Conservation (phyloP, 2,329 filamentous ascomycete species). For the Alternaria tenuissima region DNA sequence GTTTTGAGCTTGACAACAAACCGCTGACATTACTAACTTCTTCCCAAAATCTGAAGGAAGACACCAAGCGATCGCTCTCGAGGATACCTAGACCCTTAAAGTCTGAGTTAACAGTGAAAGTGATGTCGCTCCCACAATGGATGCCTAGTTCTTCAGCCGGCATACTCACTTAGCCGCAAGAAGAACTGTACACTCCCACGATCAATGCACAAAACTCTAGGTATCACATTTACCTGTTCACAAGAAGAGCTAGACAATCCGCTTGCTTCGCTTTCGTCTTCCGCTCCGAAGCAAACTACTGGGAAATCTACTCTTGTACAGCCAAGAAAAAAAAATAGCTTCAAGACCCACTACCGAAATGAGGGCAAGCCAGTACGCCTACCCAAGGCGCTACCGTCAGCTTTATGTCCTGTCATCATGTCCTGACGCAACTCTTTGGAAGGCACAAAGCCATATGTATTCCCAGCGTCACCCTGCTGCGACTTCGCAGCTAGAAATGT, state of each 20-base stretch:
- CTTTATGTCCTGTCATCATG: neutral
- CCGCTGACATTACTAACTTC: neutral
- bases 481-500: neutral
- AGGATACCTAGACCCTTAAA: neutral
- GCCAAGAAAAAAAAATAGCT: neutral
- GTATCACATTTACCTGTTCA: neutral
- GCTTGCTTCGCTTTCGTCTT: neutral
- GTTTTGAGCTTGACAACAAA: neutral
- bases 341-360: neutral
- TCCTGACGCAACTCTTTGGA: neutral
- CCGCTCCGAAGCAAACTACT: neutral
- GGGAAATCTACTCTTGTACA: neutral
- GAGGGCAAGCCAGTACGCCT: neutral
- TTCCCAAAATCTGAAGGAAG: neutral
- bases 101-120: neutral
- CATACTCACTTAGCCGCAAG: neutral
- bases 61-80: neutral
- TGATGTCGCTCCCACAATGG: neutral
- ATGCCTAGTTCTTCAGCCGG: neutral
- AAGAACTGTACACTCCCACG: neutral
- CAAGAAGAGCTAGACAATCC: neutral
- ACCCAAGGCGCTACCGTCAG: neutral
- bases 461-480: neutral
- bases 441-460: neutral
- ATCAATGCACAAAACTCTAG: neutral